Base-by-base conservation (phyloP, 768 basidiomycete genomes). In the Amanita rimosa region DNA sequence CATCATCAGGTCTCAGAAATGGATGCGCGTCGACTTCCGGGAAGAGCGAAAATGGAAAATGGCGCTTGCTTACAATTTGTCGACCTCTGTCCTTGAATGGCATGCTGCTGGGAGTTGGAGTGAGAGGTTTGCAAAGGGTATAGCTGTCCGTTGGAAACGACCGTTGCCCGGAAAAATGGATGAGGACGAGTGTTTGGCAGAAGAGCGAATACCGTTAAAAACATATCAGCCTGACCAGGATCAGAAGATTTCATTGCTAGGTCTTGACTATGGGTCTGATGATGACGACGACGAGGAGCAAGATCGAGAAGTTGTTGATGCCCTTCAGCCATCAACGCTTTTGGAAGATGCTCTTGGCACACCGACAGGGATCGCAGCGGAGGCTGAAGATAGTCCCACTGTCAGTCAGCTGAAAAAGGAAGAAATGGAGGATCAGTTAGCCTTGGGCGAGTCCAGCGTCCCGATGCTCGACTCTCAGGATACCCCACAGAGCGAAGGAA, bases 31-130 rank as follows among this genome's bases (percentile, higher is more conserved):
- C 33, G 96, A 99, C 62, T 97, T 96, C 55, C 81, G 88, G 16
- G 94, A 98, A 64, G 96, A 99, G 60, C 74, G 88, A 35, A 80
- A 76, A 57, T 98, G 93, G 93, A 98, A 98, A 63, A 67, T 85
- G 37, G 82, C 83, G 2, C 60, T 89, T 22, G 95, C 96, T 0
- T 85, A 83, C 60, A 83, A 83, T 51, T 63, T 99, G 24, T 85
- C 90, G 0, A 80, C 78, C 26, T 77, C 88, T 21, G 84, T 92
- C 17, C 74, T 88, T 6, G 85, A 91, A 56, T 99, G 92, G 91
- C 90, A 95, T 60, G 72, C 76, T 45, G 81, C 85, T 19, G 74
- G 71, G 9, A 71, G 72, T n/a, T 67, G 67, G 17, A 81, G 82
- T 55, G 79, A 82, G 51, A 76, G 89, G 35, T 64, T 81, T 2